A percentile compares a stretch with the other conserved stretches of the same genome.
Evolutionary conservation across 208 protist genomes (phyloP).

Genomic region (Crithidia expoeki): DNA sequence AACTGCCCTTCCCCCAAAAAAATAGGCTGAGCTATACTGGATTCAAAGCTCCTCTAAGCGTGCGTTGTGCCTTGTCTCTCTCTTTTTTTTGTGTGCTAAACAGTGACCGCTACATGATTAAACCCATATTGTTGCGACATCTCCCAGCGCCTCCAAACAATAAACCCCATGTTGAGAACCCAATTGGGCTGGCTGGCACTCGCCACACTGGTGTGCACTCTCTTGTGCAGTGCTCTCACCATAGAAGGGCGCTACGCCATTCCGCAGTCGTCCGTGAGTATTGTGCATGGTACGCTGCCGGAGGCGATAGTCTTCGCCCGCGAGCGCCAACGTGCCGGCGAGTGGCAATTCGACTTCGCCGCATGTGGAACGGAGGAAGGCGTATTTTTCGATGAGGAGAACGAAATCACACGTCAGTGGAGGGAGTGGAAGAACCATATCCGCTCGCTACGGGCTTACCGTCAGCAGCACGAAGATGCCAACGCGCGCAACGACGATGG

Average conservation of each 20-base stretch:
- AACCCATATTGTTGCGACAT: no score
- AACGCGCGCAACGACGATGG: not conserved
- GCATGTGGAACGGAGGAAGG: constrained; percentile 27
- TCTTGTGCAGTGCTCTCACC: not conserved
- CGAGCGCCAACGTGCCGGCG: not conserved
- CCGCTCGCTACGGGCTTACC: constrained; percentile 18
- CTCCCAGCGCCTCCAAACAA: no score
- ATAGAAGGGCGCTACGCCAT: not conserved
- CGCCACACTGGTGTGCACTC: not conserved
- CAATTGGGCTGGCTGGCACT: not conserved
- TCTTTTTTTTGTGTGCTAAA: no score
- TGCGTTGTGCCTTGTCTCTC: no score
- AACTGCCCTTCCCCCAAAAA: no score
- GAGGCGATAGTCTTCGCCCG: constrained; percentile 18
- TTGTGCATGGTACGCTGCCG: constrained; percentile 29
- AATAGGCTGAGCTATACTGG: no score
- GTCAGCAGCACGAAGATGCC: constrained; percentile 8
- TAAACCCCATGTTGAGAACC: not conserved
- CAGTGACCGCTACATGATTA: no score
- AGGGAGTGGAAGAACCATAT: constrained; percentile 23
- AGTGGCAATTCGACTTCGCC: constrained; percentile 49
- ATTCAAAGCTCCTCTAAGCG: no score
- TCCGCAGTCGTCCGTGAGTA: not conserved
- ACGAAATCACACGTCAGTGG: constrained; percentile 49
- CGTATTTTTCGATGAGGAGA: constrained; percentile 58